A percentile compares a stretch with the other conserved stretches of the same genome.
These are phyloP conservation scores for Taphrina communis DNA, from an alignment of 1,139 yeast species.

Conservation along the genomic window DNA sequence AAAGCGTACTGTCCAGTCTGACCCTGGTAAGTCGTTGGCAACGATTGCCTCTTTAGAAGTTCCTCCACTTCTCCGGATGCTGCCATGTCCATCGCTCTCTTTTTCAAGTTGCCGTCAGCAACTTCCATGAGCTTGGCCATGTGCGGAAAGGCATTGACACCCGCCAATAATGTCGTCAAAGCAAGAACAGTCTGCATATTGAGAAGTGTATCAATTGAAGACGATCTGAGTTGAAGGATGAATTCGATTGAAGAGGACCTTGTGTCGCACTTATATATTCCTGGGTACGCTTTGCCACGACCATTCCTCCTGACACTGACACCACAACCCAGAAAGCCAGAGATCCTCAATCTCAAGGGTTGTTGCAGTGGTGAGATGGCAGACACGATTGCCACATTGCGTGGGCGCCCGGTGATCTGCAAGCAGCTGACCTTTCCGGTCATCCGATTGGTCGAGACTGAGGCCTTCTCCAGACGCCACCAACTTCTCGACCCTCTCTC, in stretches of 20 bases:
- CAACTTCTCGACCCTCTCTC: neutral
- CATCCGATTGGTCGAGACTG: constrained; percentile 4
- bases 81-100: constrained; percentile 21
- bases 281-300: neutral
- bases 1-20: constrained; percentile 24
- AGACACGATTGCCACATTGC: neutral
- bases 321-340: neutral
- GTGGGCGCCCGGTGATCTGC: constrained; percentile 6
- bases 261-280: neutral
- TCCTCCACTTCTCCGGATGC: constrained; percentile 26
- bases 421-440: neutral
- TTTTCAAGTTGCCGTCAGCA: constrained; percentile 8
- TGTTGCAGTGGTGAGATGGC: neutral
- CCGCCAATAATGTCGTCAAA: constrained; percentile 24
- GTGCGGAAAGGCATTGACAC: constrained; percentile 36
- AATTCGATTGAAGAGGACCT: neutral
- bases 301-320: neutral
- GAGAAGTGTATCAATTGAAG: too few species aligned
- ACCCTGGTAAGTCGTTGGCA: constrained; percentile 31
- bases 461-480: constrained; percentile 28
- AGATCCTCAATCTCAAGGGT: neutral
- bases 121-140: constrained; percentile 32
- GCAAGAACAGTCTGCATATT: constrained; percentile 7
- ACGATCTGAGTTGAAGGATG: too few species aligned
- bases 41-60: constrained; percentile 8